phyloP scores from a whole-genome alignment of 2,329 filamentous ascomycete species.

The Nigrograna mackinnonii region DNA sequence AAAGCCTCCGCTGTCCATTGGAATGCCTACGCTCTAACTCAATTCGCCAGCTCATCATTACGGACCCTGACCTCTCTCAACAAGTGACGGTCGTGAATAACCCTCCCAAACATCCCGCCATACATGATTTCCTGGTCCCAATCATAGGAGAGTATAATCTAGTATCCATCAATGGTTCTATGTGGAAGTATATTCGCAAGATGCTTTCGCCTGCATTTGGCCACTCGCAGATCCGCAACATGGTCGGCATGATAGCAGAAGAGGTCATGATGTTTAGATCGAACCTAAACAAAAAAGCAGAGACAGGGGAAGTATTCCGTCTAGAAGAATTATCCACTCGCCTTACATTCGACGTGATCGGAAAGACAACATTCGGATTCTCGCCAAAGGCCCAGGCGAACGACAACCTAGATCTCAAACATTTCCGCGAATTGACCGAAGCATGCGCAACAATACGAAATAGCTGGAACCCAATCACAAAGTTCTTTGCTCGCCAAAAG shows the following conservation, averaged over 20 bases:
- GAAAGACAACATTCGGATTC: constrained; percentile 23
- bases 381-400: constrained; percentile 27
- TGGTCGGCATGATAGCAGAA: constrained; percentile 33
- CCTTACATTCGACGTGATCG: constrained; percentile 32
- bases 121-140: constrained; percentile 18
- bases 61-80: constrained; percentile 41
- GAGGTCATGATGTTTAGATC: constrained; percentile 35
- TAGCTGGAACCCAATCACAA: constrained; percentile 21
- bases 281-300: constrained; percentile 20
- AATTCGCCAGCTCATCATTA: constrained; percentile 39
- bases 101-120: constrained; percentile 32
- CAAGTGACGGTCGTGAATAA: constrained; percentile 40
- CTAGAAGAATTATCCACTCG: constrained; percentile 23
- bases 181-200: constrained; percentile 39
- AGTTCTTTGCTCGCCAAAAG: constrained; percentile 13
- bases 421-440: constrained; percentile 22
- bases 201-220: constrained; percentile 43
- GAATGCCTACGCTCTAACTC: no score
- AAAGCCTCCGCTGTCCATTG: constrained; percentile 1
- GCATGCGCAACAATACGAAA: constrained; percentile 14
- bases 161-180: constrained; percentile 29
- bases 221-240: constrained; percentile 28
- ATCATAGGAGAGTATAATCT: constrained; percentile 33
- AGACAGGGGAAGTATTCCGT: constrained; percentile 23
- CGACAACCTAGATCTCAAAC: constrained; percentile 18